Evolutionary conservation across 306 rosid species (phyloP).

Genomic region (Pachyrhizus erosus): DNA sequence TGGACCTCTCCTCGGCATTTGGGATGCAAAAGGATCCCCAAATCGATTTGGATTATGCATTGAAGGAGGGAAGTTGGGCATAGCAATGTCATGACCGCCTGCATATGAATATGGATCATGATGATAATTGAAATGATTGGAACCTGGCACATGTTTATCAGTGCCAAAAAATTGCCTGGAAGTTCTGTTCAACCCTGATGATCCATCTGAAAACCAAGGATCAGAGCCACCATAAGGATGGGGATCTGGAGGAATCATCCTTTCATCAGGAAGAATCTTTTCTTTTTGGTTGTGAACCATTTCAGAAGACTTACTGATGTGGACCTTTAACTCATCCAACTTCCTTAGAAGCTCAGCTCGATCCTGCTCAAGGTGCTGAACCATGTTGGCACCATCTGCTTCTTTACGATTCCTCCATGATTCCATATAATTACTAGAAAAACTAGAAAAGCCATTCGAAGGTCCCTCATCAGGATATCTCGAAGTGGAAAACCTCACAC

Average conservation of each 20-base stretch:
- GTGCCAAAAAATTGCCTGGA: conserved; percentile 58
- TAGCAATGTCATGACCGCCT: conserved; percentile 64
- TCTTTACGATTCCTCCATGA: conserved; percentile 51
- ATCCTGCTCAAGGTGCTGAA: conserved; percentile 79
- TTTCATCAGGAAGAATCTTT: conserved; percentile 57
- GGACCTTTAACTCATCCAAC: conserved; percentile 85
- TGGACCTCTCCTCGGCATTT: conserved; percentile 60
- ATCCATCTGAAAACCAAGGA: conserved; percentile 62
- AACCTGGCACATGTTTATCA: conserved; percentile 63
- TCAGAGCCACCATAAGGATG: conserved; percentile 65
- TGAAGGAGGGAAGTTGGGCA: conserved; percentile 61
- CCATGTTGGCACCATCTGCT: conserved; percentile 56
- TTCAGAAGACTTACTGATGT: conserved; percentile 77
- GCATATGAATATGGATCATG: conserved; percentile 63
- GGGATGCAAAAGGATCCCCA: conserved; percentile 75
- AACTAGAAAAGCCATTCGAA: conserved; percentile 56
- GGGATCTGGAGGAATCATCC: conserved; percentile 69
- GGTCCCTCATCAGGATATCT: conserved; percentile 66
- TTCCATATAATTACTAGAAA: conserved; percentile 51
- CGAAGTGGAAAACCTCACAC: conserved; percentile 69
- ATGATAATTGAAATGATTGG: conserved; percentile 59
- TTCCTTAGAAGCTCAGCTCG: conserved; percentile 91
- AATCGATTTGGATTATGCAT: conserved; percentile 67
- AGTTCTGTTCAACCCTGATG: conserved; percentile 63
- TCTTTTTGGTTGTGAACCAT: conserved; percentile 64